Conservation (phyloP, 2,329 filamentous ascomycete species). For the Onygenales sp. region DNA sequence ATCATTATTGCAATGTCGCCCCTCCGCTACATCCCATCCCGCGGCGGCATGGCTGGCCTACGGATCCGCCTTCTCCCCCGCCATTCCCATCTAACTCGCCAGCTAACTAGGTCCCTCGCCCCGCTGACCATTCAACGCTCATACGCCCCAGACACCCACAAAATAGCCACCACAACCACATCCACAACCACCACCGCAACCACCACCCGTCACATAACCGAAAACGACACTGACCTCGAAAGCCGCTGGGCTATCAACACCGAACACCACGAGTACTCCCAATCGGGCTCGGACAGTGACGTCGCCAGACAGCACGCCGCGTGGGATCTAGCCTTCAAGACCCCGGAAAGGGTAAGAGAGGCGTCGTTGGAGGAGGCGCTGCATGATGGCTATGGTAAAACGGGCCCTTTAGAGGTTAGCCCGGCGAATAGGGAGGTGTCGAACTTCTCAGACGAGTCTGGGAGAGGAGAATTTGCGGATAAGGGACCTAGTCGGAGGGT, state of each 20-base stretch:
- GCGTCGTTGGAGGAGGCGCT: slow-evolving; percentile 28
- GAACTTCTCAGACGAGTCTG: slow-evolving; percentile 39
- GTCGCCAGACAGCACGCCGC: slow-evolving; percentile 52
- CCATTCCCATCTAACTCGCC: no score
- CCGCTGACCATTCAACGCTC: no score
- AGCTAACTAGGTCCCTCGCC: no score
- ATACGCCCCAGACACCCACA: no score
- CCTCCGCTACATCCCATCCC: background rate
- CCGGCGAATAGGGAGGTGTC: slow-evolving; percentile 52
- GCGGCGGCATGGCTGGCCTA: background rate
- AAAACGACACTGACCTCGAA: slow-evolving; percentile 3
- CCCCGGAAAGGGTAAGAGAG: slow-evolving; percentile 49
- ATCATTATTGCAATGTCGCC: background rate
- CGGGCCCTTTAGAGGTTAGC: slow-evolving; percentile 49
- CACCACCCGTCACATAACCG: background rate
- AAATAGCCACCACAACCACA: background rate
- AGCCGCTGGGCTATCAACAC: slow-evolving; percentile 57
- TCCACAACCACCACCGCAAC: background rate
- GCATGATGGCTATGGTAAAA: slow-evolving; percentile 30
- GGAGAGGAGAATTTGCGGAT: slow-evolving; percentile 29
- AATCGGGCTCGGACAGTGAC: slow-evolving; percentile 55
- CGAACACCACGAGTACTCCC: slow-evolving; percentile 55
- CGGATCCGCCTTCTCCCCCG: no score
- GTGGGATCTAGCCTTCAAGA: slow-evolving; percentile 59
- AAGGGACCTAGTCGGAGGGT: slow-evolving; percentile 32